Base-by-base conservation (phyloP, 2,329 filamentous ascomycete species). In the Epichloe brachyelytri region DNA sequence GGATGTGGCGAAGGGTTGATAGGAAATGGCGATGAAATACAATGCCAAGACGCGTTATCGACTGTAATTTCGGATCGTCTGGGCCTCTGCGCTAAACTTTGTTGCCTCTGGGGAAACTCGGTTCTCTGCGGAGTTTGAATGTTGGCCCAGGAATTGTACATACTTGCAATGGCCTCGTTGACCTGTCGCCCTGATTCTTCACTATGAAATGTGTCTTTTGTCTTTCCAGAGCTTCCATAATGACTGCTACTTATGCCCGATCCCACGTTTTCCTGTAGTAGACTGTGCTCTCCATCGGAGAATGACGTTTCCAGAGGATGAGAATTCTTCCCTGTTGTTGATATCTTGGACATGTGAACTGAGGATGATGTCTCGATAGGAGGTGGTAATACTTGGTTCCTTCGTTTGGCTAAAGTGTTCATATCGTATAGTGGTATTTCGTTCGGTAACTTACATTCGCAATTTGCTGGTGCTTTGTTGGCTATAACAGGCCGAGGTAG, bases 61-160 rank as follows among this genome's bases (percentile, higher is more conserved):
- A 55, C 58, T 5, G 58, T 61, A 46, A 62, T 67, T 50, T 63
- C 63, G 48, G 63, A 63, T 14, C 59, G 58, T 37, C 59, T 57
- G 2, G 60, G 58, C 33, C 54, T 55, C 11, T 61, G 59, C 12
- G 54, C 15, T 3, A 56, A 51, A 36, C 49, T 54, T 10, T 59
- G 53, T 33, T 49, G 53, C 4, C 53, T 51, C 17, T 44, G 41
- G 4, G 43, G 45, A 11, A 56, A 58, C 19, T 61, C 58, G 36
- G 51, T 43, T 1, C 52, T 48, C 1, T 56, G 54, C 2, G 58
- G 58, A 22, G 55, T 59, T 10, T 57, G 53, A 8, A 56, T 49
- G 4, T 57, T 50, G 20, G 57, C 53, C 55, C 55, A 52, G 10
- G 48, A 47, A 12, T 49, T 56, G 48, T 62, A 63, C 20, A 58